Evolutionary conservation across 306 rosid genomes (phyloP), one percentile per base, ranked within the genome.

Genomic region (Glycine latifolia): DNA sequence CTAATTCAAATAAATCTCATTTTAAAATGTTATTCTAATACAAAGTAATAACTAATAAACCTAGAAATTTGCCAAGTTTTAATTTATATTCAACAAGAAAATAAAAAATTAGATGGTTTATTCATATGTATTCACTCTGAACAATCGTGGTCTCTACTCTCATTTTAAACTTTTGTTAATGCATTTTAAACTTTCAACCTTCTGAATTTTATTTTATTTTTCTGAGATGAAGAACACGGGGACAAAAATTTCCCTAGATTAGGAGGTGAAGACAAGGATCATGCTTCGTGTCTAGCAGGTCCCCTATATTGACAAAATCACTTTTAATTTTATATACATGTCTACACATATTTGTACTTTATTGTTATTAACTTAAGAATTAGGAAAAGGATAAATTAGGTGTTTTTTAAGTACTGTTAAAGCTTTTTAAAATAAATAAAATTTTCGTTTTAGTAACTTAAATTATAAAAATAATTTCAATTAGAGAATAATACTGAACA

Each of bases 101-200:
- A 15, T 46, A 68, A 26, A 17, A 70, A 35, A 56, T 5, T 39
- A 81, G 41, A 73, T 73, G 20, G 82, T 43, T 41, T 67, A 41
- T 33, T 67, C 60, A 5, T 47, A 47, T 41, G 39, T 9, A 50
- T 53, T 53, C 71, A 35, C 47, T 14, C 26, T 5, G 7, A 82
- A 48, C 41, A 61, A 59, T 76, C 15, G 69, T 71, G 61, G 16
- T 65, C 10, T 71, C 61, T 66, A 83, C 79, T 71, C 37, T 62
- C 44, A 43, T 50, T 50, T 83, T 53, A 6, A 26, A 26, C 31
- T 26, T 26, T 26, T 26, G 31, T 26, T 26, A 26, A 26, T 26
- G 31, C 31, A 26, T 50, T 50, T 83, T 53, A 6, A 54, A n/a
- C 59, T n/a, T 14, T 54, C 59, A n/a, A 54, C n/a, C 50, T 6